phyloP scores from a whole-genome alignment of 2,329 filamentous ascomycete species.

The Alternaria postmessia region DNA sequence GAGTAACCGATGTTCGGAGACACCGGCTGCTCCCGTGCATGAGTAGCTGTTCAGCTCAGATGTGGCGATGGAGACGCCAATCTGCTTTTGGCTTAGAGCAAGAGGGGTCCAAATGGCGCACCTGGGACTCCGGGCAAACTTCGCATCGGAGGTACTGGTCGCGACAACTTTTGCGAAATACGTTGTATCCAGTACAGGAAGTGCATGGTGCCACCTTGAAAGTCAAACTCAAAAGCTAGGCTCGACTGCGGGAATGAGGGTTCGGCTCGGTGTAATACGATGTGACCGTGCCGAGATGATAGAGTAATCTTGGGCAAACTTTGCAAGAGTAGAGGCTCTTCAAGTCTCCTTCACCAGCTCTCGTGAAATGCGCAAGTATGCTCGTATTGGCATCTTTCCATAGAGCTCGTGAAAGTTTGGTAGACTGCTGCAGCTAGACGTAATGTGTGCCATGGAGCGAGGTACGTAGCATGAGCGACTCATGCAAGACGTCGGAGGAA shows the following conservation, averaged over 20 bases:
- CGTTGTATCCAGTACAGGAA: no score
- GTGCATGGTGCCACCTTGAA: neutral
- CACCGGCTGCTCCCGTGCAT: no score
- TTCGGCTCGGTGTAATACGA: neutral
- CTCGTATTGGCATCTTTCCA: neutral
- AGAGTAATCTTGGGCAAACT: neutral
- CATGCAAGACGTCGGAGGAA: neutral
- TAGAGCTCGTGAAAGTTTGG: neutral
- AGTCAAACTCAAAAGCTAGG: neutral
- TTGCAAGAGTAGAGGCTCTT: neutral
- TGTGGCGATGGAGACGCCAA: no score
- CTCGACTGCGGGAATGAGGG: neutral
- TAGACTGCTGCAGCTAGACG: conserved; percentile 4
- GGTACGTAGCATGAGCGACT: neutral
- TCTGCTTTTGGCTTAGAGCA: neutral
- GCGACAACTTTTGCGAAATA: no score
- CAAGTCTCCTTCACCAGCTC: neutral
- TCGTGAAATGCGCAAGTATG: neutral
- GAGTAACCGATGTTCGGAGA: no score
- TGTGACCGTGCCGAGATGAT: conserved; percentile 1
- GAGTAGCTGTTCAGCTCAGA: no score
- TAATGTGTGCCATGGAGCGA: neutral
- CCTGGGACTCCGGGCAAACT: neutral
- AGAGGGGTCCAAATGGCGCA: no score
- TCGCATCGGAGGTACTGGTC: no score